Percentiles rank a stretch among this genome's conserved stretches.
phyloP scores from a whole-genome alignment of 371 early-diverging fungal genomes.

The Capillidium rhysosporum region DNA sequence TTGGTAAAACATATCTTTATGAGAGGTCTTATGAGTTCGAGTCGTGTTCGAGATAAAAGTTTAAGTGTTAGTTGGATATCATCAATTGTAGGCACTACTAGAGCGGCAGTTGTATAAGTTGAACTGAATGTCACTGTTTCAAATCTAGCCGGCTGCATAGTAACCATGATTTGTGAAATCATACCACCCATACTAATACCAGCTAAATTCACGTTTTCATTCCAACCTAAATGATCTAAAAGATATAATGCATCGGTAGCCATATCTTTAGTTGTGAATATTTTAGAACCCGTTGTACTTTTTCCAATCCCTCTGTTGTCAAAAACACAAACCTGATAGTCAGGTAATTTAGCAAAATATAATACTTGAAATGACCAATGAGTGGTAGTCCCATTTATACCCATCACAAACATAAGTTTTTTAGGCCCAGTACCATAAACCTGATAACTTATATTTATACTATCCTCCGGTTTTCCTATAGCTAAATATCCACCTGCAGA shows the following conservation, averaged over 20 bases:
- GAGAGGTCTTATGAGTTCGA: not conserved
- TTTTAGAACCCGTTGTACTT: constrained; percentile 15
- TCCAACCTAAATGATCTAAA: constrained; percentile 42
- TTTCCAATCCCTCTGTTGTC: constrained; percentile 61
- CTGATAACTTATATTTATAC: constrained; percentile 35
- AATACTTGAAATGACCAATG: constrained; percentile 17
- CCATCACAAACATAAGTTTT: constrained; percentile 40
- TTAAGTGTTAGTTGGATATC: constrained; percentile 1
- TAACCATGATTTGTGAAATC: constrained; percentile 37
- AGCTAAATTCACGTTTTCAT: constrained; percentile 28
- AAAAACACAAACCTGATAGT: constrained; percentile 49
- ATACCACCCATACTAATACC: constrained; percentile 68
- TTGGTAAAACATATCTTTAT: constrained; percentile 3
- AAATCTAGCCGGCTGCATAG: constrained; percentile 15
- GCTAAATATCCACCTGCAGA: not conserved
- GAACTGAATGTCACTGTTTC: constrained; percentile 21
- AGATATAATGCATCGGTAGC: constrained; percentile 40
- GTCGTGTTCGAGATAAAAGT: not conserved
- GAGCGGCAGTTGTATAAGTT: constrained; percentile 8
- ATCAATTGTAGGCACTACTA: not conserved
- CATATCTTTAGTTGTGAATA: constrained; percentile 33
- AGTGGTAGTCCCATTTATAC: constrained; percentile 14
- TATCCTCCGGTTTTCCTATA: not conserved
- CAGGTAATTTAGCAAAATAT: constrained; percentile 27
- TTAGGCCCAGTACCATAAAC: constrained; percentile 42